Base-by-base conservation (phyloP, 257 asterid species). In the Nicotiana obtusifolia region DNA sequence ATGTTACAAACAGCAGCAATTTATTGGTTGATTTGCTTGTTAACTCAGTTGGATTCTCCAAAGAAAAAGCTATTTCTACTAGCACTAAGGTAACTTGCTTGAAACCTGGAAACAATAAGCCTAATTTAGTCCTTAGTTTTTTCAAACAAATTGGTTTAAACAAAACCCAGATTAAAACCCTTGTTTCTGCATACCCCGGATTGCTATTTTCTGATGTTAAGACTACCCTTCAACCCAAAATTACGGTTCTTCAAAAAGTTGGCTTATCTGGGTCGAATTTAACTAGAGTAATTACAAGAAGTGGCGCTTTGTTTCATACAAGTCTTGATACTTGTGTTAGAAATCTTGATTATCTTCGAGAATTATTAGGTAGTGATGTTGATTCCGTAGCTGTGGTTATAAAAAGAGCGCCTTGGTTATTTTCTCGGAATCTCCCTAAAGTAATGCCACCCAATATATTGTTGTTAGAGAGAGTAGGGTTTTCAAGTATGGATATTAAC, bases 241-340 rank as follows among this genome's bases (percentile, higher is more conserved):
- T 84, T 16, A 30, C 44, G 57, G 52, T 59, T 41, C 78, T 86
- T 1, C 44, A 84, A 44, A 78, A 79, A 15, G 15, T 84, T 26
- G 88, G 88, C 15, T 19, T 86, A n/a, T 68, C 82, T n/a, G 83
- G 82, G 37, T 19, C 41, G 61, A 62, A 81, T 54, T 75, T 86
- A 15, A 68, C 13, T 15, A 80, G 35, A 7, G n/a, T 82, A 33
- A 5, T 84, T 5, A 15, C 80, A 59, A 64, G 47, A 11, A 31
- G 53, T 80, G 81, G 54, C 0, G 5, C 65, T 41, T 16, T 82
- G 47, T 68, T 54, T 84, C 3, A 3, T 26, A 37, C 59, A 49
- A 33, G 81, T 5, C 47, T 82, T 14, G 76, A 82, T 28, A 68
- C 71, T 19, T 54, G 64, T 11, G 24, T 84, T 24, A 67, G 33